A percentile compares a stretch with the other conserved stretches of the same genome.
phyloP scores from a whole-genome alignment of 306 rosid species.

The Leucaena leucocephala region DNA sequence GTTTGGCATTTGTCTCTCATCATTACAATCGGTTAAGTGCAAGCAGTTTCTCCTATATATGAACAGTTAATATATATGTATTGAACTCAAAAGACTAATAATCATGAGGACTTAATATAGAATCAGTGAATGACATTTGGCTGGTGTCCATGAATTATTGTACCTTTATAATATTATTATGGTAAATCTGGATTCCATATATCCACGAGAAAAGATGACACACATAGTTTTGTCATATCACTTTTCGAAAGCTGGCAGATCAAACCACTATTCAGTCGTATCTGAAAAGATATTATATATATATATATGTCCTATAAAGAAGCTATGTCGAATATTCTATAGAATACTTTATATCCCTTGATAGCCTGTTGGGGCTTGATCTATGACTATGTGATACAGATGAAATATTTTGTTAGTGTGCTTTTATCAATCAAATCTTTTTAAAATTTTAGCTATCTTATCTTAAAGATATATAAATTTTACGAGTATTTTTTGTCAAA shows the following conservation, averaged over 20 bases:
- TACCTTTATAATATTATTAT: neutral
- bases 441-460: neutral
- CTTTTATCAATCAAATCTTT: neutral
- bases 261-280: neutral
- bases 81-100: neutral
- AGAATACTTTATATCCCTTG: neutral
- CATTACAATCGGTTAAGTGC: neutral
- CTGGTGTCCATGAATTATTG: neutral
- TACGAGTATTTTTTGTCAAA: no score
- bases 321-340: neutral
- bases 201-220: neutral
- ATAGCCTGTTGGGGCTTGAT: neutral
- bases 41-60: neutral
- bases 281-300: neutral
- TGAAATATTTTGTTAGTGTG: neutral
- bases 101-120: neutral
- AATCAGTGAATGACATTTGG: neutral
- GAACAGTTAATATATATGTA: neutral
- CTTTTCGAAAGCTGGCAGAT: slow-evolving; percentile 6
- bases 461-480: no score
- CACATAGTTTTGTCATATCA: neutral
- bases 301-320: neutral
- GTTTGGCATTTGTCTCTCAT: neutral
- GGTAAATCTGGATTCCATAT: neutral
- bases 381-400: neutral